Conservation (phyloP, 1,284 basidiomycete genomes). For the Papiliotrema laurentii region DNA sequence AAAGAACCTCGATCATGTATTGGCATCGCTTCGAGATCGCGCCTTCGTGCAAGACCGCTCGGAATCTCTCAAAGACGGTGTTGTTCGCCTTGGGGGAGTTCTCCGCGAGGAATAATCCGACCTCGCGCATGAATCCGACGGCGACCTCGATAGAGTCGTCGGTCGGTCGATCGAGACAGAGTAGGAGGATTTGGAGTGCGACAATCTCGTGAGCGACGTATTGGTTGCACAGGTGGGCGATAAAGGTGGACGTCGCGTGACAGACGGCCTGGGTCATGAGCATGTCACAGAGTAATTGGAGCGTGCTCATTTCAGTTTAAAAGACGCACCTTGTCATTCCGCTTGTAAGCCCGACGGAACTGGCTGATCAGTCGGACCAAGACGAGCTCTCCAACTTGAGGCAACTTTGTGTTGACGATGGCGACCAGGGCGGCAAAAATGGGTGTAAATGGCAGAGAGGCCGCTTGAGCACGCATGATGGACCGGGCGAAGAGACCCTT, state of each 20-base stretch:
- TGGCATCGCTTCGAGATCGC: conserved; percentile 92
- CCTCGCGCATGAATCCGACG: conserved; percentile 94
- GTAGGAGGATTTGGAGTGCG: conserved; percentile 88
- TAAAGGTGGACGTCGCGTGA: conserved; percentile 89
- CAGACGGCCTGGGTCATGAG: conserved; percentile 66
- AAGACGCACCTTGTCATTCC: conserved; percentile 85
- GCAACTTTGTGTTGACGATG: conserved; percentile 96
- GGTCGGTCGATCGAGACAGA: conserved; percentile 90
- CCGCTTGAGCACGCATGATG: conserved; percentile 95
- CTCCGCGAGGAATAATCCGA: conserved; percentile 90
- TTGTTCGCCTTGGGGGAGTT: conserved; percentile 92
- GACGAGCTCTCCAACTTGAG: conserved; percentile 90
- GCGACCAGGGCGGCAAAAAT: conserved; percentile 92
- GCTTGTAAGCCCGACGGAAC: conserved; percentile 89
- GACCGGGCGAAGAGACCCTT: conserved; percentile 85
- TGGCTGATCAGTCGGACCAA: conserved; percentile 86
- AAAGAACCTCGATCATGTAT: conserved; percentile 99
- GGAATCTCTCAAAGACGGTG: conserved; percentile 90
- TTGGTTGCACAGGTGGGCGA: conserved; percentile 97
- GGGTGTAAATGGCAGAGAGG: conserved; percentile 95
- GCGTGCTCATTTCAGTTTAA: not conserved
- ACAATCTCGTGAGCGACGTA: conserved; percentile 89
- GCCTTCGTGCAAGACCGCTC: conserved; percentile 92
- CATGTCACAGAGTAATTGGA: conserved; percentile 1
- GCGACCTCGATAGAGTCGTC: conserved; percentile 98